Percentiles rank a stretch among this genome's conserved stretches.
These are phyloP conservation scores for Vararia minispora DNA, from an alignment of 768 basidiomycete genomes.

Conservation along the genomic window DNA sequence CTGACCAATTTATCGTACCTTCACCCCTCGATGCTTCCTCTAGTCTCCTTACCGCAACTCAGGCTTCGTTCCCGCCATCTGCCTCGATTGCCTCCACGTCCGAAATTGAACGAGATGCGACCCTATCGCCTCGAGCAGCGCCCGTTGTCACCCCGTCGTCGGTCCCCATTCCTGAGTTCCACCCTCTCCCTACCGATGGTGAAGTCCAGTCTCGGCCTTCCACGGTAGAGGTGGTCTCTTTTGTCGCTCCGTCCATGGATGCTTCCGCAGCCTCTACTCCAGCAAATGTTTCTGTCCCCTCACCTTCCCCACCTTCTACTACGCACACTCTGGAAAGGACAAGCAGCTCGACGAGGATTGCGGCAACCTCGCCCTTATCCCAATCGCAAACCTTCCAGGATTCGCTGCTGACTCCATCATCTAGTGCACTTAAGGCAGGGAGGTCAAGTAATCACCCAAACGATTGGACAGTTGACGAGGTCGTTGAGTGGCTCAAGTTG, in stretches of 20 bases:
- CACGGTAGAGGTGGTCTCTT: no score
- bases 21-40: slow-evolving; percentile 12
- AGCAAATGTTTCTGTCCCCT: not conserved
- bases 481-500: slow-evolving; percentile 74
- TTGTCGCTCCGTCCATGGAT: no score
- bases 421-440: slow-evolving; percentile 9
- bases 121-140: not conserved
- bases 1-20: slow-evolving; percentile 23
- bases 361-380: slow-evolving; percentile 1
- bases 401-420: not conserved
- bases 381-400: not conserved
- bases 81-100: slow-evolving; percentile 4
- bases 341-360: no score
- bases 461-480: slow-evolving; percentile 84
- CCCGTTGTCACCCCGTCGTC: not conserved
- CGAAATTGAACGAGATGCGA: slow-evolving; percentile 9
- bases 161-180: no score
- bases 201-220: no score
- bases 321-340: no score
- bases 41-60: slow-evolving; percentile 20
- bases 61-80: slow-evolving; percentile 16
- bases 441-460: slow-evolving; percentile 33
- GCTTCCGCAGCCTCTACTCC: not conserved
- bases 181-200: no score
- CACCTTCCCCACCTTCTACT: not conserved